Evolutionary conservation across 2,329 filamentous ascomycete species (phyloP).

Genomic region (Didymella pomorum): DNA sequence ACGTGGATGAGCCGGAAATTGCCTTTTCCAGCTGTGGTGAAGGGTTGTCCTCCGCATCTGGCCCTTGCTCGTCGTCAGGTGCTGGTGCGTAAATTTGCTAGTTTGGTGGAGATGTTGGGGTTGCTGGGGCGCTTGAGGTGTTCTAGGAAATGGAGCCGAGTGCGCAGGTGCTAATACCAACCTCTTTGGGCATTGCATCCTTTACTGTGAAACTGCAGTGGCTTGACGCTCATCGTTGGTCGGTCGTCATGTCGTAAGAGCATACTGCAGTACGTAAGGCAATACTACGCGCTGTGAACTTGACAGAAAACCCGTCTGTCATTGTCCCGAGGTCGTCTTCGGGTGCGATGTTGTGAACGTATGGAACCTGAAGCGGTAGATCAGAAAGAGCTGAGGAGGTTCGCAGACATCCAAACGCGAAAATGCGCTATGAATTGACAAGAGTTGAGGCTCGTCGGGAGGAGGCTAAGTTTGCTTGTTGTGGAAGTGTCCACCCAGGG

Average conservation of each 20-base stretch:
- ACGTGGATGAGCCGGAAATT: constrained; percentile 15
- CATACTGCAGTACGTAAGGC: constrained; percentile 16
- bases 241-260: constrained; percentile 4
- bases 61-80: constrained; percentile 14
- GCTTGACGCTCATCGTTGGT: constrained; percentile 7
- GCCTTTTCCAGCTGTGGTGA: constrained; percentile 8
- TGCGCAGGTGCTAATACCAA: not conserved
- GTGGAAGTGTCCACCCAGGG: not conserved
- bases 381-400: not conserved
- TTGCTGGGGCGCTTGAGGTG: constrained; percentile 8
- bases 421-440: not conserved
- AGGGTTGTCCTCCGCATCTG: constrained; percentile 4
- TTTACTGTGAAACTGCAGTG: constrained; percentile 11
- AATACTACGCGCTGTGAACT: constrained; percentile 9
- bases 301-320: not conserved
- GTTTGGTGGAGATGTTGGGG: constrained; percentile 23
- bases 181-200: constrained; percentile 11
- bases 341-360: not conserved
- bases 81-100: constrained; percentile 26
- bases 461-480: constrained; percentile 12
- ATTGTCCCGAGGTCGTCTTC: not conserved
- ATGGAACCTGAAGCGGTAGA: not conserved
- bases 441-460: constrained; percentile 8
- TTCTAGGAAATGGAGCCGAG: constrained; percentile 13
- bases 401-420: not conserved